Evolutionary conservation across 2,329 filamentous ascomycete genomes (phyloP).

Genomic region (Monilinia laxa): DNA sequence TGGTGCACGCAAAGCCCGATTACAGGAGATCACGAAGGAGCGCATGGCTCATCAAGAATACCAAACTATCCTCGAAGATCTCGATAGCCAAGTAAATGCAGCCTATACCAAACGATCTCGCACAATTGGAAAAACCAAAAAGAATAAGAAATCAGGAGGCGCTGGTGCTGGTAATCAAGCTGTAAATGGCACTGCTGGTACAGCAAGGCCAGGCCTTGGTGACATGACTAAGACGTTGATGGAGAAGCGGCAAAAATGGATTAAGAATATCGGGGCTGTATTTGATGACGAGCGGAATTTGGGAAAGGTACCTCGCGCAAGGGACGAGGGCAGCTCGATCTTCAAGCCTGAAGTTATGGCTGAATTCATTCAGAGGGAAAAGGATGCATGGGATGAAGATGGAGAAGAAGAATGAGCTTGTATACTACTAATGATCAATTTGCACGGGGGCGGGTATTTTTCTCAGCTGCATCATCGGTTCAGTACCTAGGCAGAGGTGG

Average conservation of each 20-base stretch:
- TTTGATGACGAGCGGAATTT: constrained; percentile 69
- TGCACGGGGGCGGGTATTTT: neutral
- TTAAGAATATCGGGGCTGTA: constrained; percentile 83
- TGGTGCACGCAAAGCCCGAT: constrained; percentile 81
- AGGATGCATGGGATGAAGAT: constrained; percentile 77
- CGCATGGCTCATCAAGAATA: constrained; percentile 97
- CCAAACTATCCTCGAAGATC: constrained; percentile 91
- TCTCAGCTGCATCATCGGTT: neutral
- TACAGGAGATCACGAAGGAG: constrained; percentile 85
- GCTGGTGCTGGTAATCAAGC: constrained; percentile 69
- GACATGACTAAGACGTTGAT: constrained; percentile 89
- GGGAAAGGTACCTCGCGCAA: constrained; percentile 59
- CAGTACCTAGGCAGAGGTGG: neutral
- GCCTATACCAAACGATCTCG: constrained; percentile 95
- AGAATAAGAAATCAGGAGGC: constrained; percentile 77
- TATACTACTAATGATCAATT: constrained; percentile 3
- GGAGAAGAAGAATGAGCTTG: constrained; percentile 38
- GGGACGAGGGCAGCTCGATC: constrained; percentile 65
- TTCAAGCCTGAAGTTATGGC: constrained; percentile 75
- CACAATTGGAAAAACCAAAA: constrained; percentile 91
- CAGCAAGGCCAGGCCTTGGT: constrained; percentile 77
- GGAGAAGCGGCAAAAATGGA: constrained; percentile 88
- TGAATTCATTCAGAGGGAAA: constrained; percentile 70
- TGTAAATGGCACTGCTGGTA: constrained; percentile 55
- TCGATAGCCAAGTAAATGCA: constrained; percentile 90